Evolutionary conservation across 805 yeast genomes (phyloP).

Genomic region (Lachancea dasiensis): DNA sequence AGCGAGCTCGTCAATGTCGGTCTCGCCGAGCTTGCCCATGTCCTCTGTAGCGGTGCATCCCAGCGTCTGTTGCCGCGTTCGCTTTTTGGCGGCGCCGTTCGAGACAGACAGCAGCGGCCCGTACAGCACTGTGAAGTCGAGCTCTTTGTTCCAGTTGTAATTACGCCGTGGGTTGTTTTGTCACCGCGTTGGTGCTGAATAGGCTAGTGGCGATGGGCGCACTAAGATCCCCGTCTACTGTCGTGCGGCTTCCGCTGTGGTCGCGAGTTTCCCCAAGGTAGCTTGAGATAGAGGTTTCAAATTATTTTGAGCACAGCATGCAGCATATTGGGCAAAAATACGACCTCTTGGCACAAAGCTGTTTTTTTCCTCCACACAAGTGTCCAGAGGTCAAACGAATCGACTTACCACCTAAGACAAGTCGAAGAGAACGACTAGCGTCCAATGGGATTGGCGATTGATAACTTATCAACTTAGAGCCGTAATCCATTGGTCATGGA

Average conservation of each 20-base stretch:
- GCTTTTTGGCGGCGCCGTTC: too few species aligned
- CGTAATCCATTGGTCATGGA: too few species aligned
- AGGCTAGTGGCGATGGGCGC: conserved; percentile 55
- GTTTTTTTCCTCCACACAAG: conserved; percentile 46
- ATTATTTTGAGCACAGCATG: conserved; percentile 47
- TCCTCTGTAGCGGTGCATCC: too few species aligned
- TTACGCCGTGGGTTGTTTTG: conserved; percentile 48
- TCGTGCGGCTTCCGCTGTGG: conserved; percentile 19
- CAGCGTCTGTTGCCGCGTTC: too few species aligned
- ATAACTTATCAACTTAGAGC: too few species aligned
- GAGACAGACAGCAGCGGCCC: too few species aligned
- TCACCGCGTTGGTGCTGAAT: conserved; percentile 52
- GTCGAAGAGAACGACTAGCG: too few species aligned
- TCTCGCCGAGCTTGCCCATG: too few species aligned
- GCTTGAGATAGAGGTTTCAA: conserved; percentile 67
- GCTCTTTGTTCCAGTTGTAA: conserved; percentile 46
- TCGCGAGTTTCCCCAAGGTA: conserved; percentile 61
- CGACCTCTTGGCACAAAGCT: conserved; percentile 60
- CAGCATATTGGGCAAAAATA: conserved; percentile 61
- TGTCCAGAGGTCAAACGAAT: conserved; percentile 64
- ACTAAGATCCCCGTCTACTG: conserved; percentile 35
- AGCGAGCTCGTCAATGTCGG: too few species aligned
- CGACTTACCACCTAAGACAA: too few species aligned
- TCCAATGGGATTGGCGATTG: too few species aligned
- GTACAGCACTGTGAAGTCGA: too few species aligned